Evolutionary conservation across 164 flowering plant species (phyloP), one percentile per base, ranked within the genome.

Genomic region (Malania oleifera): DNA sequence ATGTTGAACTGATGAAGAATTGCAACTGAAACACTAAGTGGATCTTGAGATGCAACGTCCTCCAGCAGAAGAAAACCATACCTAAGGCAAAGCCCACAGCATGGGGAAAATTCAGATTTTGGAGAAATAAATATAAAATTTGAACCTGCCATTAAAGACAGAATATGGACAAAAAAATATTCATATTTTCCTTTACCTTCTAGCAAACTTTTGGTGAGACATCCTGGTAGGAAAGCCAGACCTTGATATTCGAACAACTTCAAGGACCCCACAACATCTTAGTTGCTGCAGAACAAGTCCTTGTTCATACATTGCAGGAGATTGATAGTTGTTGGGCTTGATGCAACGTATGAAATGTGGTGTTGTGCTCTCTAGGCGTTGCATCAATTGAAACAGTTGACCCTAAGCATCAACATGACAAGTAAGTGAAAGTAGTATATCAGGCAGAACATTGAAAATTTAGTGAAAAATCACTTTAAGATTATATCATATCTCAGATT

Each of bases 291-390:
- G 59, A 35, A 95, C 93, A 52, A 95, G 86, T 48, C 78, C 86
- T 76, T 91, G 96, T 61, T 91, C 86, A 65, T 91, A 95, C 28
- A 59, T 62, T 63, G 86, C 82, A 62, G 99, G 96, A 75, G 86
- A 80, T 60, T 91, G 97, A 45, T 62, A 59, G 62, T 69, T 82
- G 72, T 95, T 95, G 58, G 99, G 96, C 78, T 91, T 89, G 59
- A 95, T 84, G 67, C 99, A 95, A 38, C 97, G 96, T 43, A 95
- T 91, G 68, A 95, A 95, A 75, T 95, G 99, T 56, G 99, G 95
- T n/a, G 95, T 89, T 6, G 96, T 95, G 68, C 28, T 89, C 69
- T 85, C 99, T 52, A 95, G 70, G 17, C 96, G 91, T 69, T 86
- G 84, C 97, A 95, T 95, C 70, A 95, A 35, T 71, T 80, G 87